Evolutionary conservation across 441 rosid genomes (phyloP).

Genomic region (Gossypium davidsonii): DNA sequence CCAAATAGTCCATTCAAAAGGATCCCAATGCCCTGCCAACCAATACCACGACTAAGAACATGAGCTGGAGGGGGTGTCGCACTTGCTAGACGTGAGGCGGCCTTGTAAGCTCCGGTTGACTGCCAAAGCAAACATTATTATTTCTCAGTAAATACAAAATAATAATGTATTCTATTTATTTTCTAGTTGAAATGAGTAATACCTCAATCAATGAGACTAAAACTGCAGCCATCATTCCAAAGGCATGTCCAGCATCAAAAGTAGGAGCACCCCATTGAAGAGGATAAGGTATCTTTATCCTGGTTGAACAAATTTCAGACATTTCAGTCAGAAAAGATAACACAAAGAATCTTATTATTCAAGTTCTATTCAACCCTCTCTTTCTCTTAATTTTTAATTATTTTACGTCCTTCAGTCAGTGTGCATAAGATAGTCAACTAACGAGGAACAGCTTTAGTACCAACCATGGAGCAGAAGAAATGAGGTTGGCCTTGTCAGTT

Average conservation of each 20-base stretch:
- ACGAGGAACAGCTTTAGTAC: slow-evolving; percentile 18
- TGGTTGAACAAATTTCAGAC: slow-evolving; percentile 16
- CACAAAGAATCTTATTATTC: background rate
- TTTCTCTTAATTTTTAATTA: background rate
- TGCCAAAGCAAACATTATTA: slow-evolving; percentile 27
- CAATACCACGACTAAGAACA: slow-evolving; percentile 98
- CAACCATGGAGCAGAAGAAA: slow-evolving; percentile 97
- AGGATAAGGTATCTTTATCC: slow-evolving; percentile 98
- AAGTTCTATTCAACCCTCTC: background rate
- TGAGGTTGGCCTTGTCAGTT: slow-evolving; percentile 93
- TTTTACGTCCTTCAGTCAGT: background rate
- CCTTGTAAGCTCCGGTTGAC: slow-evolving; percentile 99
- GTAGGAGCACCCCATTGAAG: slow-evolving; percentile 99
- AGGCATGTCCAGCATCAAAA: slow-evolving; percentile 95
- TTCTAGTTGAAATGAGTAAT: slow-evolving; percentile 7
- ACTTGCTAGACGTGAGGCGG: slow-evolving; percentile 94
- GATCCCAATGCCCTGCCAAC: slow-evolving; percentile 99
- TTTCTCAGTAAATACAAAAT: slow-evolving; percentile 2
- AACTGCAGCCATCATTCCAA: slow-evolving; percentile 99
- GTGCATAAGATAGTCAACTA: background rate
- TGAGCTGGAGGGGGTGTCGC: slow-evolving; percentile 99
- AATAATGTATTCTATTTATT: slow-evolving; percentile 15
- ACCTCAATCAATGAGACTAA: slow-evolving; percentile 94
- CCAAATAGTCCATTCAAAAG: slow-evolving; percentile 85
- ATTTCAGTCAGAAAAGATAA: slow-evolving; percentile 2